Percentiles rank a stretch among this genome's conserved stretches.
Conservation (phyloP, 2,329 filamentous ascomycete genomes). For the Paracoccidioides brasiliensis region DNA sequence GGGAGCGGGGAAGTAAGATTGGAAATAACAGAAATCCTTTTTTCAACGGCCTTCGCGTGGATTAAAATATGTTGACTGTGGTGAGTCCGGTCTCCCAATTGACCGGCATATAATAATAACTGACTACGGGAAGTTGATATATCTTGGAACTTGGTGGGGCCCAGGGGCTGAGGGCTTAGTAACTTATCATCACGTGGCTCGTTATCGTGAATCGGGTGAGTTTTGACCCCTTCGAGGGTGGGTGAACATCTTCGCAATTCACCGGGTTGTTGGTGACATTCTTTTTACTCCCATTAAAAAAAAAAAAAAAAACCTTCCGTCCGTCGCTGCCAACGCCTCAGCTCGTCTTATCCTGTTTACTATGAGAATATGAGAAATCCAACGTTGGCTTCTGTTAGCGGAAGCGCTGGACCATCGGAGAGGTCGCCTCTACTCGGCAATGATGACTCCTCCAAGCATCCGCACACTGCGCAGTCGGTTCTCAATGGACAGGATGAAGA, state of each 20-base stretch:
- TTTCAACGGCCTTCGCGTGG: too few species aligned
- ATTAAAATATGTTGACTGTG: too few species aligned
- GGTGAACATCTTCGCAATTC: neutral
- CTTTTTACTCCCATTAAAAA: neutral
- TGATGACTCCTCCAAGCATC: neutral
- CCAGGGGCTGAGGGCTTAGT: too few species aligned
- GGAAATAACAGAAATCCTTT: too few species aligned
- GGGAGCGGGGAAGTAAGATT: too few species aligned
- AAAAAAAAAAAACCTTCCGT: neutral
- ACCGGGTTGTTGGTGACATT: neutral
- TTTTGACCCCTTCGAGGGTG: neutral
- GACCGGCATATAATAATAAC: too few species aligned
- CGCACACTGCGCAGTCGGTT: neutral
- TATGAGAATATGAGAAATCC: slow-evolving; percentile 6
- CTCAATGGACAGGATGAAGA: slow-evolving; percentile 10
- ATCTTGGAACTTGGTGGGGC: too few species aligned
- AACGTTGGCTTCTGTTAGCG: neutral
- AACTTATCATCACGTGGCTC: too few species aligned
- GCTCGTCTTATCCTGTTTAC: neutral
- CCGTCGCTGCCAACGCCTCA: neutral
- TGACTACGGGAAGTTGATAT: too few species aligned
- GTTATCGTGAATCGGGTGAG: neutral
- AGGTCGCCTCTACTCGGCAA: slow-evolving; percentile 34
- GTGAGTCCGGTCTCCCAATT: too few species aligned
- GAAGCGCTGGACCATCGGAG: slow-evolving; percentile 20